Percentiles rank a stretch among this genome's conserved stretches.
Evolutionary conservation across 371 early-diverging fungal genomes (phyloP).

Genomic region (Mortierella sp.): DNA sequence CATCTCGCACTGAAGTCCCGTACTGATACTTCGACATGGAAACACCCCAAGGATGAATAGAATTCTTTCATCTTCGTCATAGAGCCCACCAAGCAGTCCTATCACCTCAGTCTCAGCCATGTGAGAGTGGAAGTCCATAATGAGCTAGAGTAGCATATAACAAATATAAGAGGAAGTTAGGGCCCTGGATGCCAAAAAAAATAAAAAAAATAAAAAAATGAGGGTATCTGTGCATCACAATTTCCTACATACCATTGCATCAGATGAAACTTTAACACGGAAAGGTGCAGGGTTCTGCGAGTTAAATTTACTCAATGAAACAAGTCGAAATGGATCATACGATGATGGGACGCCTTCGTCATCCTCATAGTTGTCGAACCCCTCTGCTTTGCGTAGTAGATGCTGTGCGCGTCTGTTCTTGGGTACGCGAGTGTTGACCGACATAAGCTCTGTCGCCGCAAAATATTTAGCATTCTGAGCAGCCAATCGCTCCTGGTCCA

Average conservation of each 20-base stretch:
- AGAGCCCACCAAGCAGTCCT: constrained; percentile 85
- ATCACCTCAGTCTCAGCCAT: constrained; percentile 88
- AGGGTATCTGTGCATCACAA: neutral
- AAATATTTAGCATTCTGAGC: constrained; percentile 68
- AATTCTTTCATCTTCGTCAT: constrained; percentile 58
- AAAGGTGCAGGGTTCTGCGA: constrained; percentile 70
- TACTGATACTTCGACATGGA: constrained; percentile 79
- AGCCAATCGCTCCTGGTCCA: constrained; percentile 59
- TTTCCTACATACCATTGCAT: constrained; percentile 67
- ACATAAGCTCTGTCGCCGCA: constrained; percentile 60
- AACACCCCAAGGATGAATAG: constrained; percentile 69
- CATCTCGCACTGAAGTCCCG: constrained; percentile 86
- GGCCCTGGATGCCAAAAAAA: neutral
- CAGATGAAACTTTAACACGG: constrained; percentile 68
- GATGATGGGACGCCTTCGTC: constrained; percentile 47
- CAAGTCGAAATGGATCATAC: constrained; percentile 78
- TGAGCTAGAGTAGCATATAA: constrained; percentile 59
- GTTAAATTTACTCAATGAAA: constrained; percentile 68
- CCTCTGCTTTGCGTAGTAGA: constrained; percentile 31
- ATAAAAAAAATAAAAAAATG: neutral
- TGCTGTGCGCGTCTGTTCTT: constrained; percentile 41
- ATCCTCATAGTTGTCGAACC: constrained; percentile 21
- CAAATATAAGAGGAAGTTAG: neutral
- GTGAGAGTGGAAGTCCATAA: constrained; percentile 92
- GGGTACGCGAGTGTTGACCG: constrained; percentile 40